These are phyloP conservation scores for Metarhizium rileyi DNA, from an alignment of 2,329 filamentous ascomycete species.

Conservation along the genomic window DNA sequence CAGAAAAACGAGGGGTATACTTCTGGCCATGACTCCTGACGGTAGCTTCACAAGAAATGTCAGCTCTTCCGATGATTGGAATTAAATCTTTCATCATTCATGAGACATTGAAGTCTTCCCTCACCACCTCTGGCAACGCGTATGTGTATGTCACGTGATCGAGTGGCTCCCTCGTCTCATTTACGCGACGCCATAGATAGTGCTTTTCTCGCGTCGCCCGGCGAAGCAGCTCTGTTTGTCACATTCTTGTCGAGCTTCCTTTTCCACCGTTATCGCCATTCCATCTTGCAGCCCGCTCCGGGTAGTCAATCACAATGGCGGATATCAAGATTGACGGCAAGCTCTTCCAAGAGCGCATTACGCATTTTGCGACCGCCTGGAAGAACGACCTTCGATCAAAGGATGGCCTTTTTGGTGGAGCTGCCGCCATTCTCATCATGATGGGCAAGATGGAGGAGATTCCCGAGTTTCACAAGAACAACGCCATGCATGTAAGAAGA, in stretches of 20 bases:
- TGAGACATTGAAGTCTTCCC: too few relatives aligned
- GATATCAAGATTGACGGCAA: slow-evolving; percentile 95
- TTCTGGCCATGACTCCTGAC: too few relatives aligned
- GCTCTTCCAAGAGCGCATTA: slow-evolving; percentile 87
- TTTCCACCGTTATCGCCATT: slow-evolving; percentile 7
- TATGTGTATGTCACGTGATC: slow-evolving; percentile 25
- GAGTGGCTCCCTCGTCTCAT: slow-evolving; percentile 16
- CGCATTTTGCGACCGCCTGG: slow-evolving; percentile 82
- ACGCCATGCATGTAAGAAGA: slow-evolving; percentile 76
- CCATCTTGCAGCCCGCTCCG: slow-evolving; percentile 19
- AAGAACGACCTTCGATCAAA: slow-evolving; percentile 89
- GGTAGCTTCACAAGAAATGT: too few relatives aligned
- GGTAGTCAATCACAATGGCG: slow-evolving; percentile 42
- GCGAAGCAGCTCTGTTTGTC: slow-evolving; percentile 15
- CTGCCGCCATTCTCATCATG: slow-evolving; percentile 74
- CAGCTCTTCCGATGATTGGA: too few relatives aligned
- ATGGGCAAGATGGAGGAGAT: slow-evolving; percentile 93
- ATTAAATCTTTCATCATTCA: too few relatives aligned
- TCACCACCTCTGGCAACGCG: slow-evolving; percentile 12
- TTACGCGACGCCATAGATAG: slow-evolving; percentile 28
- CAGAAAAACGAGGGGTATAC: too few relatives aligned
- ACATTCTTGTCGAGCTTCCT: slow-evolving; percentile 6
- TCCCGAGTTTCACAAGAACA: slow-evolving; percentile 86
- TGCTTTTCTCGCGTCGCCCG: slow-evolving; percentile 28
- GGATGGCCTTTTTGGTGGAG: slow-evolving; percentile 77